Evolutionary conservation across 805 yeast species (phyloP), one percentile per base, ranked within the genome.

Genomic region (Scheffersomyces amazonensis): DNA sequence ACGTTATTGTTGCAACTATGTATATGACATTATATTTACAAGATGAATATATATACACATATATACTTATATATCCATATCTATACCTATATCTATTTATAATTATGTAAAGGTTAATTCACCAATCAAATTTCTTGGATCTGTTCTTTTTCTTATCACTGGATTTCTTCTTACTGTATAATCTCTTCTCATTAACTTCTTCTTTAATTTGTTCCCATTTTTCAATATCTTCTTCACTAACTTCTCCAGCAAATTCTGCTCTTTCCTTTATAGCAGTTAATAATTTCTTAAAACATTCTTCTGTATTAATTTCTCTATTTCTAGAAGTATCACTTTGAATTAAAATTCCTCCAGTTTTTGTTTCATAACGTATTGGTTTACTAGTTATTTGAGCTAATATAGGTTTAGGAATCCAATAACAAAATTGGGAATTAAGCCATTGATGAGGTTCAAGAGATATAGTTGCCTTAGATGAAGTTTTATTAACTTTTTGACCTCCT

Each of bases 401-500:
- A 4, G 71, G 70, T 4, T 39, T 43, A 1, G 93, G 91, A 3
- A 85, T 69, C 89, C 90, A 83, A 4, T 51, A 42, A 36, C 70
- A 62, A 20, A 46, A 48, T 29, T 50, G 52, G 1, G 74, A 73
- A 1, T 51, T 45, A 2, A 69, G 57, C 73, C 87, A 72, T 24
- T 66, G 55, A 4, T 58, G 58, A 0, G 67, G 56, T 6, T 54
- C 58, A 39, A 81, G 49, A 4, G 75, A 63, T 15, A 87, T 53
- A 0, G 87, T 80, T 6, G 89, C 87, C 50, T 86, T 82, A 1
- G 85, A 73, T 21, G 74, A 72, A 8, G 81, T 70, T 49, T 87
- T 87, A 57, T 87, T 87, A 9, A 87, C 95, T 52, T 87, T 83
- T 49, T 87, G 95, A 0, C 96, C 96, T 1, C 96, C 95, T 0